Conservation (phyloP, 768 basidiomycete species). For the Mycena crocata region DNA sequence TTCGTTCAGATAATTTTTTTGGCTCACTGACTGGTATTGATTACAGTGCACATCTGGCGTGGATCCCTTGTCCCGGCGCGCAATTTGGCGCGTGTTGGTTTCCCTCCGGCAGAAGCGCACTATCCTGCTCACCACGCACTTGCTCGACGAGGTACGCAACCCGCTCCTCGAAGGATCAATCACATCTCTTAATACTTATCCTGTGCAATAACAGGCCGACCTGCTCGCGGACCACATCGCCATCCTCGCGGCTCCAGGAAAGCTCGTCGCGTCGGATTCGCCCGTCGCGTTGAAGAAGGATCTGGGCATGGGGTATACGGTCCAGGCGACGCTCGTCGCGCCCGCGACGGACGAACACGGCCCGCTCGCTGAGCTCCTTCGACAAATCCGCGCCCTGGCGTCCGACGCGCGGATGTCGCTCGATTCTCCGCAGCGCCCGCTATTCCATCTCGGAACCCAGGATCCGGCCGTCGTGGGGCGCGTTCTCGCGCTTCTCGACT, state of each 20-base stretch:
- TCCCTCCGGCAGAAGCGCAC: constrained; percentile 73
- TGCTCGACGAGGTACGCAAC: constrained; percentile 51
- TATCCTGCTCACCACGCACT: constrained; percentile 83
- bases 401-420: constrained; percentile 57
- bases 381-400: constrained; percentile 55
- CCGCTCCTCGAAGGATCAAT: constrained; percentile 1
- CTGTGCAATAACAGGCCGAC: no score
- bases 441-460: constrained; percentile 71
- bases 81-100: constrained; percentile 81
- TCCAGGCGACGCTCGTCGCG: constrained; percentile 62
- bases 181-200: constrained; percentile 12
- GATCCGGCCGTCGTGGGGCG: constrained; percentile 65
- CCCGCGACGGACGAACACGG: constrained; percentile 42
- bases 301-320: constrained; percentile 78
- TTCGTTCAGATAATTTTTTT: neutral
- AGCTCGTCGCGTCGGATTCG: constrained; percentile 76
- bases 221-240: constrained; percentile 81
- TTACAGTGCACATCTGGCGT: constrained; percentile 78
- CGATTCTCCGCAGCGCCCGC: constrained; percentile 55
- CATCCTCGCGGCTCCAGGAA: constrained; percentile 80
- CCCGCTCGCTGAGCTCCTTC: constrained; percentile 49
- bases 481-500: constrained; percentile 67
- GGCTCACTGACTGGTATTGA: no score
- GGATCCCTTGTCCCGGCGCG: constrained; percentile 82
- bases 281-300: constrained; percentile 80